Evolutionary conservation across 257 asterid species (phyloP), one percentile per base, ranked within the genome.

Genomic region (Nicotiana attenuata): DNA sequence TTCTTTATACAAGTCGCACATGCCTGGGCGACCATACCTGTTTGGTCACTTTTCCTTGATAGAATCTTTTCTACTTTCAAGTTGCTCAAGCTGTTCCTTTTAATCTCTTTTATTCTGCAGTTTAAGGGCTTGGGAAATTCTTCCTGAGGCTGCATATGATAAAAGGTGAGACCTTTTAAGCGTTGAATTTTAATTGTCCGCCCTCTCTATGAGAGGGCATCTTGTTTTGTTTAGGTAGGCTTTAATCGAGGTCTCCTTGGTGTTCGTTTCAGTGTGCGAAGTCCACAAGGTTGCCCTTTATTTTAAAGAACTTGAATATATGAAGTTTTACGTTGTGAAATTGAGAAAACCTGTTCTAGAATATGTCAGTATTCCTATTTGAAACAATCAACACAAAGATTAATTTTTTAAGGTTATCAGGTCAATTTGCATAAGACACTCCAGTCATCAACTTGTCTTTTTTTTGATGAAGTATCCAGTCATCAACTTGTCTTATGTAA

Each of bases 121-220:
- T 86, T 90, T 96, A 89, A 92, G 84, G 89, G 92, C 92, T 76
- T 96, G 99, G 99, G 89, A 90, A 81, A 88, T 96, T 64, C 98
- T 96, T 84, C 96, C 97, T 71, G 99, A 96, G 88, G 87, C 84
- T 75, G 87, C 88, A 68, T 96, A 96, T 82, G 83, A 83, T 82
- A 92, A 85, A 83, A 92, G 99, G 99, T 96, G 84, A 87, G 92
- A 83, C 15, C 5, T 38, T 19, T 38, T 47, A 59, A 22, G 0
- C 31, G 31, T 15, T 15, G 78, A 22, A 71, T 71, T 57, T 22
- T 6, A 71, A 5, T 71, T 7, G 60, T 10, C 24, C 33, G n/a
- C 45, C 45, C 19, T 71, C 59, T 41, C 7, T 20, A 8, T 22
- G 60, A 22, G 78, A 71, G 20, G 78, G 60, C 38, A 11, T 45